Evolutionary conservation across 148 eudicot species (phyloP).

Genomic region (Polygonum maritimum): DNA sequence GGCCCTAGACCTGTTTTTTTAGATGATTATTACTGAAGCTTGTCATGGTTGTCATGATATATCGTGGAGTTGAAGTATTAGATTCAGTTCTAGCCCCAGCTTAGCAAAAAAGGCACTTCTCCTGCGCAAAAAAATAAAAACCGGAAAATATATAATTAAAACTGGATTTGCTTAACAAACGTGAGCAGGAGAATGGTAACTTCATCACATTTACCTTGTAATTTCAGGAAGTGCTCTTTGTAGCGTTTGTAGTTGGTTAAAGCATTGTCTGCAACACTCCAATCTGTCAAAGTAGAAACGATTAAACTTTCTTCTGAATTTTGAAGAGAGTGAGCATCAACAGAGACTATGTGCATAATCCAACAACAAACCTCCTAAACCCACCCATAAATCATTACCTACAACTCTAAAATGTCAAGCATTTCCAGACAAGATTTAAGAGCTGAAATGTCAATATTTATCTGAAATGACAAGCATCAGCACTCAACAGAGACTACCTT

Average conservation of each 20-base stretch:
- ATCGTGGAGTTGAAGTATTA: slow-evolving; percentile 51
- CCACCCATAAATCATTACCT: too few relatives aligned
- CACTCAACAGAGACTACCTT: slow-evolving; percentile 35
- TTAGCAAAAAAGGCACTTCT: slow-evolving; percentile 59
- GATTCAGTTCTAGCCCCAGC: slow-evolving; percentile 54
- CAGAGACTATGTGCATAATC: too few relatives aligned
- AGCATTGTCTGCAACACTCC: slow-evolving; percentile 66
- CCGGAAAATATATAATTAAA: too few relatives aligned
- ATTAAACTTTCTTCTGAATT: neutral
- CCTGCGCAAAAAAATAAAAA: slow-evolving; percentile 28
- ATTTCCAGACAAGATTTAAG: too few relatives aligned
- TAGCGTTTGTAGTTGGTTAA: slow-evolving; percentile 51
- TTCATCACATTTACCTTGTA: slow-evolving; percentile 30
- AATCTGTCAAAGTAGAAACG: slow-evolving; percentile 31
- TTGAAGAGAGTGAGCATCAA: too few relatives aligned
- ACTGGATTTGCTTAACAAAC: too few relatives aligned
- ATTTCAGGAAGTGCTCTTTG: slow-evolving; percentile 53
- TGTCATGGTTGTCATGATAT: slow-evolving; percentile 3
- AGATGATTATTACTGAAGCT: neutral
- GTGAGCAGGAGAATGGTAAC: too few relatives aligned
- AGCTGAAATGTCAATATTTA: too few relatives aligned
- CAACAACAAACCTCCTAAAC: too few relatives aligned
- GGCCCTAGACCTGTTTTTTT: neutral
- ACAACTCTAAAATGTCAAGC: too few relatives aligned
- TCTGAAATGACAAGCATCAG: too few relatives aligned